Evolutionary conservation across 208 protist genomes (phyloP).

Genomic region (Crithidia thermophila): DNA sequence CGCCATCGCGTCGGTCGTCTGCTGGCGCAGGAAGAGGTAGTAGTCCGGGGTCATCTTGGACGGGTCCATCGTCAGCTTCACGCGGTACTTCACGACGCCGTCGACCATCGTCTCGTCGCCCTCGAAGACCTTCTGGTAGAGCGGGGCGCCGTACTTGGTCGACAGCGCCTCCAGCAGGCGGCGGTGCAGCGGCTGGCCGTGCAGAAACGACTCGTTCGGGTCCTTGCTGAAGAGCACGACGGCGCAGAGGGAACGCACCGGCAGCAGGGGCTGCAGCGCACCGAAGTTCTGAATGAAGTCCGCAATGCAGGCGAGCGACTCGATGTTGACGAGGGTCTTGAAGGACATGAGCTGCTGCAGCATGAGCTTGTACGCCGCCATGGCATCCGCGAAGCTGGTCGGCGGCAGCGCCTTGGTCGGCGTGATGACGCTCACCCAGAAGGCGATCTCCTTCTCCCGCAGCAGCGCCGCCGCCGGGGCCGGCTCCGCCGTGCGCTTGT

Average conservation of each 20-base stretch:
- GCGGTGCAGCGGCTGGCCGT: conserved; percentile 60
- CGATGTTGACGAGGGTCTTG: conserved; percentile 42
- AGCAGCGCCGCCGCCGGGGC: conserved; percentile 46
- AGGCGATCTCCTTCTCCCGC: conserved; percentile 54
- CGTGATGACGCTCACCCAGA: conserved; percentile 76
- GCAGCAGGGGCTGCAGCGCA: conserved; percentile 70
- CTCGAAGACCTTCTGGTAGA: conserved; percentile 78
- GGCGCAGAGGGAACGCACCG: conserved; percentile 62
- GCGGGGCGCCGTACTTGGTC: conserved; percentile 63
- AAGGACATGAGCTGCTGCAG: conserved; percentile 70
- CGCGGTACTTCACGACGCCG: conserved; percentile 76
- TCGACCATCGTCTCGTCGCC: conserved; percentile 70
- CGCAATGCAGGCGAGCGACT: conserved; percentile 52
- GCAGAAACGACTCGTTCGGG: conserved; percentile 77
- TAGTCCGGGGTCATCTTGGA: conserved; percentile 62
- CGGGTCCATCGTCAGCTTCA: conserved; percentile 75
- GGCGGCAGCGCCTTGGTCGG: conserved; percentile 52
- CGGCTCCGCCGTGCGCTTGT: conserved; percentile 56
- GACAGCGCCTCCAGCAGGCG: conserved; percentile 63
- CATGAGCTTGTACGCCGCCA: conserved; percentile 54
- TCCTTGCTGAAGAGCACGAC: conserved; percentile 70
- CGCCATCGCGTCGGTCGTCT: conserved; percentile 65
- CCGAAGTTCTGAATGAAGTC: conserved; percentile 76
- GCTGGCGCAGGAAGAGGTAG: conserved; percentile 54
- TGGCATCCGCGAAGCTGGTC: conserved; percentile 50